These are phyloP conservation scores for Pichia sp. DNA, from an alignment of 1,139 yeast genomes.

Conservation along the genomic window DNA sequence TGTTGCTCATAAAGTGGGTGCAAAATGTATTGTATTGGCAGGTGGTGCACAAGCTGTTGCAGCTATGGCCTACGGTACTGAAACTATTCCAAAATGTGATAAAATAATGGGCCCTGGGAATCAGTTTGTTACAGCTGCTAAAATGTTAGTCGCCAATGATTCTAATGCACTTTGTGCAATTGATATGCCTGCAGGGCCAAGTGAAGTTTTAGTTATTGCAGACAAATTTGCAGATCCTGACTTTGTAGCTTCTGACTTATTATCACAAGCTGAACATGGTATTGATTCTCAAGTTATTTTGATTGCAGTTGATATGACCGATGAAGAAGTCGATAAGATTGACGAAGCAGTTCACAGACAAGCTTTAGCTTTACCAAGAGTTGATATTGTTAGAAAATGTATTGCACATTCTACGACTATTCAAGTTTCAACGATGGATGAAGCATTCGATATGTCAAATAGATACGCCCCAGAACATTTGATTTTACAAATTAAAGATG, in stretches of 20 bases:
- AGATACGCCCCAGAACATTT: conserved; percentile 96
- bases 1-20: conserved; percentile 94
- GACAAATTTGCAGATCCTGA: conserved; percentile 85
- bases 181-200: conserved; percentile 99
- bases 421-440: conserved; percentile 55
- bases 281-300: conserved; percentile 94
- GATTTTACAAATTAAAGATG: conserved; percentile 80
- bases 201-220: conserved; percentile 91
- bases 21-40: conserved; percentile 80
- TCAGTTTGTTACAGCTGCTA: conserved; percentile 98
- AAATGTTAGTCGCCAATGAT: conserved; percentile 94
- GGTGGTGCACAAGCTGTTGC: conserved; percentile 99
- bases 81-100: conserved; percentile 85
- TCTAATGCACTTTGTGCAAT: conserved; percentile 91
- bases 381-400: conserved; percentile 85
- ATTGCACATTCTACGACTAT: conserved; percentile 86
- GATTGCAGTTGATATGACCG: conserved; percentile 68
- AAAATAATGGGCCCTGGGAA: conserved; percentile 98
- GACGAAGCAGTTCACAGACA: conserved; percentile 79
- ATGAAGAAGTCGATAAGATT: conserved; percentile 53
- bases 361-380: conserved; percentile 84
- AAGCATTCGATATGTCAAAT: conserved; percentile 80
- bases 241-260: conserved; percentile 88
- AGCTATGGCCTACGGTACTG: conserved; percentile 97
- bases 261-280: conserved; percentile 99